Evolutionary conservation across 306 rosid genomes (phyloP).

Genomic region (Herpetospermum pedunculosum): DNA sequence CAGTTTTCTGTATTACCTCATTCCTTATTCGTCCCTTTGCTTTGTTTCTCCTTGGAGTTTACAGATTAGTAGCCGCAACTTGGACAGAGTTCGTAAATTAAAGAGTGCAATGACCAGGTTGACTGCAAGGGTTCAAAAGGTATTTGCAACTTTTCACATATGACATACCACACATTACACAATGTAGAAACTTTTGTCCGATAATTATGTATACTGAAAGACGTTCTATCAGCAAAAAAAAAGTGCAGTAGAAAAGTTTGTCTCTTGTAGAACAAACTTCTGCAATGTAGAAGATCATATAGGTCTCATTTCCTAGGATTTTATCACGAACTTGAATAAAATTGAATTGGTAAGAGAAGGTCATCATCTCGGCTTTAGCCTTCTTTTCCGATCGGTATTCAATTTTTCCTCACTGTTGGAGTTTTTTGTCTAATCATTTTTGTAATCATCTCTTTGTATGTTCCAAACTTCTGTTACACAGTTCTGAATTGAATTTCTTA

Average conservation of each 20-base stretch:
- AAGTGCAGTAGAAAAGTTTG: not conserved
- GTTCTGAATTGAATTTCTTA: not conserved
- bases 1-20: not conserved
- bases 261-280: not conserved
- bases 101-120: slow-evolving; percentile 97
- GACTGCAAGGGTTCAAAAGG: slow-evolving; percentile 98
- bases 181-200: not conserved
- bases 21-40: not conserved
- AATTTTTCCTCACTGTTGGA: not conserved
- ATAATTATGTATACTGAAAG: not conserved
- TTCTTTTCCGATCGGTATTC: not conserved
- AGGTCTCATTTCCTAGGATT: not conserved
- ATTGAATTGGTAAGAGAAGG: not conserved
- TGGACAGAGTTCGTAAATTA: slow-evolving; percentile 92
- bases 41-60: slow-evolving; percentile 10
- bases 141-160: slow-evolving; percentile 10
- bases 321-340: not conserved
- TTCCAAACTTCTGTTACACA: not conserved
- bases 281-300: not conserved
- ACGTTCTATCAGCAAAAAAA: not conserved
- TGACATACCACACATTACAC: not conserved
- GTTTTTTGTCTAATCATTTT: not conserved
- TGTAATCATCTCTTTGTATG: not conserved
- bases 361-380: not conserved
- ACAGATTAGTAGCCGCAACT: slow-evolving; percentile 92